Evolutionary conservation across 371 early-diverging fungal genomes (phyloP).

Genomic region (Mucor mucedo): DNA sequence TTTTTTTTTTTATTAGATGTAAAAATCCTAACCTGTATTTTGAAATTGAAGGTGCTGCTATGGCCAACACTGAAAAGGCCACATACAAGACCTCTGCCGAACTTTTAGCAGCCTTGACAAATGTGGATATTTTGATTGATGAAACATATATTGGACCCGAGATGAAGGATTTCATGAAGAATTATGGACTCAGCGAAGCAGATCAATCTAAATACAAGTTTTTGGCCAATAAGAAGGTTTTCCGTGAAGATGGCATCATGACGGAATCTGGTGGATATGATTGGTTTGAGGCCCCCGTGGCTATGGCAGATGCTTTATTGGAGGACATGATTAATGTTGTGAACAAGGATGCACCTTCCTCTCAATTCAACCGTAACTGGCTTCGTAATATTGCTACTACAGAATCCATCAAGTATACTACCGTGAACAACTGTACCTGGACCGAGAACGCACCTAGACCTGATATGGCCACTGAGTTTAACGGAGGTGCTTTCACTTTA

Average conservation of each 20-base stretch:
- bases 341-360: constrained; percentile 61
- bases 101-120: constrained; percentile 59
- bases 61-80: constrained; percentile 19
- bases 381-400: constrained; percentile 69
- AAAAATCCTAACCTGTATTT: too few species aligned
- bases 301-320: constrained; percentile 70
- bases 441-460: constrained; percentile 54
- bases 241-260: constrained; percentile 70
- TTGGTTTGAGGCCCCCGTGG: constrained; percentile 77
- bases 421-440: constrained; percentile 61
- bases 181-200: constrained; percentile 55
- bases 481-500: constrained; percentile 31
- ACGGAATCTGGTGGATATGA: constrained; percentile 66
- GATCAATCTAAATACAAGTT: constrained; percentile 62
- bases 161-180: constrained; percentile 53
- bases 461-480: constrained; percentile 54
- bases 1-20: not conserved
- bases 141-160: constrained; percentile 64
- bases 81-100: constrained; percentile 46
- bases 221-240: constrained; percentile 65
- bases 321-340: constrained; percentile 71
- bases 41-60: constrained; percentile 8
- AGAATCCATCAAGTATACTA: constrained; percentile 53
- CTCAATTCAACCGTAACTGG: constrained; percentile 60
- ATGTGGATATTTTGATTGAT: constrained; percentile 76